These are phyloP conservation scores for Sugiyamaella chiloensis DNA, from an alignment of 805 yeast species.

Conservation along the genomic window DNA sequence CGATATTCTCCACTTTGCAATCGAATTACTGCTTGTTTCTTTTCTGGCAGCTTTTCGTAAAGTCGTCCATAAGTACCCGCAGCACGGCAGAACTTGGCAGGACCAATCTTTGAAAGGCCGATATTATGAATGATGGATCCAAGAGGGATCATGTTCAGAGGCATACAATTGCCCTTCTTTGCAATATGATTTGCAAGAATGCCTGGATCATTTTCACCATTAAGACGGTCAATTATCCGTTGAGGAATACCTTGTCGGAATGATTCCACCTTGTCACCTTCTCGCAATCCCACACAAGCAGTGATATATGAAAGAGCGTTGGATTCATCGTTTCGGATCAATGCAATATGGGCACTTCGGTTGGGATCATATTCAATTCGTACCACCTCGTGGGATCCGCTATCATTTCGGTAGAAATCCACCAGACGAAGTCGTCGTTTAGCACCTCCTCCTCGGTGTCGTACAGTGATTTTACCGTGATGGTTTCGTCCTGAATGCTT, in stretches of 20 bases:
- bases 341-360: conserved; percentile 89
- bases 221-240: conserved; percentile 74
- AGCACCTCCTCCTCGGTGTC: conserved; percentile 98
- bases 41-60: conserved; percentile 70
- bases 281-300: conserved; percentile 90
- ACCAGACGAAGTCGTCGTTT: conserved; percentile 81
- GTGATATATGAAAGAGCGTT: conserved; percentile 71
- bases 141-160: conserved; percentile 87
- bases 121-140: conserved; percentile 88
- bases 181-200: conserved; percentile 80
- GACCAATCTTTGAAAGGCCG: conserved; percentile 71
- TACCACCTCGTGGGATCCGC: conserved; percentile 75
- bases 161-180: conserved; percentile 92
- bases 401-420: conserved; percentile 63
- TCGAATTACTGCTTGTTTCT: conserved; percentile 69
- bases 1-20: conserved; percentile 93
- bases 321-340: conserved; percentile 62
- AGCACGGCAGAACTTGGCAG: conserved; percentile 84
- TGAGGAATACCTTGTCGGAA: conserved; percentile 86
- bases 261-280: conserved; percentile 86
- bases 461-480: conserved; percentile 81
- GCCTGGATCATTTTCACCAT: conserved; percentile 90
- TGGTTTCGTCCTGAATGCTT: conserved; percentile 85
- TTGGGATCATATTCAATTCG: conserved; percentile 96
- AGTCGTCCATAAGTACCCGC: conserved; percentile 95